phyloP scores from a whole-genome alignment of 192 early-diverging fungal genomes.

The Allomyces macrogynus region DNA sequence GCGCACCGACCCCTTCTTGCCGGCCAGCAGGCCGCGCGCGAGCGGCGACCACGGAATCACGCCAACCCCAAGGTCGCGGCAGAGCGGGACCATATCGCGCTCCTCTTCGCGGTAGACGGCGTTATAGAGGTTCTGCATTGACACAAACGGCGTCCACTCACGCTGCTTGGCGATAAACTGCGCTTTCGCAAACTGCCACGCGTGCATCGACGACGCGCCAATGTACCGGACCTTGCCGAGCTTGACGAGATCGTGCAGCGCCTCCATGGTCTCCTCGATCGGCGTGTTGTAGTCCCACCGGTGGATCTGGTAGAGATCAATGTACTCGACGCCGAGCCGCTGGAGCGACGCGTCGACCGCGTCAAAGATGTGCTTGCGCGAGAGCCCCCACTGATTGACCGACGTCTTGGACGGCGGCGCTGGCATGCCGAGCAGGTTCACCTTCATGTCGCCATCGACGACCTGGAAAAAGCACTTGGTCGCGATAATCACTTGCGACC shows the following conservation, averaged over 20 bases:
- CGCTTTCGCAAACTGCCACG: slow-evolving; percentile 33
- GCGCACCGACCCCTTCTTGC: slow-evolving; percentile 10
- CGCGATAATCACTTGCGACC: too few relatives aligned
- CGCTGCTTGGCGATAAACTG: slow-evolving; percentile 24
- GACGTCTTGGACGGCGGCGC: slow-evolving; percentile 1
- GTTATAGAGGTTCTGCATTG: slow-evolving; percentile 27
- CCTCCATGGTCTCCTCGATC: slow-evolving; percentile 48
- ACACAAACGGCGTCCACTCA: slow-evolving; percentile 25
- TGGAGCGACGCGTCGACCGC: slow-evolving; percentile 11
- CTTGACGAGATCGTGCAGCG: slow-evolving; percentile 42
- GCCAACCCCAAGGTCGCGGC: slow-evolving; percentile 17
- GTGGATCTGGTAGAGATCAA: slow-evolving; percentile 32
- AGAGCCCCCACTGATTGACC: slow-evolving; percentile 9
- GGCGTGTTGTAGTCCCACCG: slow-evolving; percentile 27
- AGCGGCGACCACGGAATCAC: slow-evolving; percentile 34
- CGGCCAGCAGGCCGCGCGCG: slow-evolving; percentile 26
- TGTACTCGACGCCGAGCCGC: slow-evolving; percentile 16
- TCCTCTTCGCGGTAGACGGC: slow-evolving; percentile 29
- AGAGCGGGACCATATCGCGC: slow-evolving; percentile 30
- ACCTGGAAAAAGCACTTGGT: too few relatives aligned
- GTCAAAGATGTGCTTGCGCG: slow-evolving; percentile 12
- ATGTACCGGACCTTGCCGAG: slow-evolving; percentile 41
- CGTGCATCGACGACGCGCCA: slow-evolving; percentile 17
- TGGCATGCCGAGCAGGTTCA: slow-evolving; percentile 1
- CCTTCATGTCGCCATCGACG: too few relatives aligned